phyloP scores from a whole-genome alignment of 2,329 filamentous ascomycete species.

The Botryotinia convoluta region DNA sequence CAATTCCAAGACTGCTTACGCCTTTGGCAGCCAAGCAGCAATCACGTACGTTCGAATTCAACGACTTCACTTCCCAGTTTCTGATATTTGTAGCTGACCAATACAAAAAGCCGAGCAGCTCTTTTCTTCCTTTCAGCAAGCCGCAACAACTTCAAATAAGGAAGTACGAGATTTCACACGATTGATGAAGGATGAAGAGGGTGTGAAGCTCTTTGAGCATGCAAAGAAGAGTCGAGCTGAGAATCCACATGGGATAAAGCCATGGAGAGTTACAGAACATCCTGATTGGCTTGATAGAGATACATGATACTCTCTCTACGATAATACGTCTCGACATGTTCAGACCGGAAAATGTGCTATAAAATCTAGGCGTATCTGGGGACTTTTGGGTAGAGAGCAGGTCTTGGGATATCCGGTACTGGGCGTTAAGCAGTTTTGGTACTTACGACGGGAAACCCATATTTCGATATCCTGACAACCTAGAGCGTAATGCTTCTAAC shows the following conservation, averaged over 20 bases:
- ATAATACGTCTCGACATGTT: no score
- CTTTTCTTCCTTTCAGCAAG: conserved; percentile 48
- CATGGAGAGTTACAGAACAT: conserved; percentile 58
- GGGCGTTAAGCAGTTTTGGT: background rate
- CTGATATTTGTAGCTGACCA: background rate
- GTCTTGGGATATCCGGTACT: background rate
- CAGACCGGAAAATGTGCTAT: background rate
- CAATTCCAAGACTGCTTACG: conserved; percentile 51
- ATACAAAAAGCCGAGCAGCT: conserved; percentile 48
- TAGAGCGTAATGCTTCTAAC: background rate
- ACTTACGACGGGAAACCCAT: background rate
- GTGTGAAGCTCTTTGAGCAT: conserved; percentile 48
- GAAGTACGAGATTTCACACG: conserved; percentile 48
- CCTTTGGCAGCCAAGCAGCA: conserved; percentile 50
- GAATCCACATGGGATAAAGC: conserved; percentile 55
- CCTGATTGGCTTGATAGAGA: conserved; percentile 53
- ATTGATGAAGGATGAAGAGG: conserved; percentile 35
- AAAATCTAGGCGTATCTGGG: background rate
- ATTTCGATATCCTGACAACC: background rate
- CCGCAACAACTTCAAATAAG: conserved; percentile 47
- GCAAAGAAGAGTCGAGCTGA: conserved; percentile 53
- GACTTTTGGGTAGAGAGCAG: background rate
- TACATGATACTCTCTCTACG: conserved; percentile 17
- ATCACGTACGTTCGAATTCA: conserved; percentile 46
- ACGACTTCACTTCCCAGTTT: background rate